Percentiles rank a stretch among this genome's conserved stretches.
Conservation (phyloP, 208 protist species). For the Plasmodiophora brassicae region DNA sequence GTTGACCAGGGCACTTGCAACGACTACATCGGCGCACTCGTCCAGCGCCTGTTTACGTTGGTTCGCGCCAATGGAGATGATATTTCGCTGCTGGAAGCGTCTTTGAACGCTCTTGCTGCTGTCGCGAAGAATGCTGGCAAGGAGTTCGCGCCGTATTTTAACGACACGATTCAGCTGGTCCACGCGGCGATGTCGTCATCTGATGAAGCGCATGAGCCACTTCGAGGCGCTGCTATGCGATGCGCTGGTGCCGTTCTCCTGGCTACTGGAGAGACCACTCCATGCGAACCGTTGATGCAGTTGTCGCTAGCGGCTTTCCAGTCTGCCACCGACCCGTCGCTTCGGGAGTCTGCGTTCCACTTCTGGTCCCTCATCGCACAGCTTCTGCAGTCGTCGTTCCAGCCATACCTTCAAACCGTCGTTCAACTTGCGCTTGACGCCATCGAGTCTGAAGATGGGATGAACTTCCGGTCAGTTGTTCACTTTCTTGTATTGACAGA, state of each 20-base stretch:
- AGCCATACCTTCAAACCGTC: not conserved
- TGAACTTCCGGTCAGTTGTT: too few relatives aligned
- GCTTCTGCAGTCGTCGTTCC: not conserved
- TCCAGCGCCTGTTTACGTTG: not conserved
- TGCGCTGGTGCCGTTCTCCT: constrained; percentile 1
- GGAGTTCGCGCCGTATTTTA: not conserved
- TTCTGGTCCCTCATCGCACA: not conserved
- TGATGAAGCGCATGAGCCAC: not conserved
- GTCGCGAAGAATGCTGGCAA: constrained; percentile 1
- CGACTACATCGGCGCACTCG: not conserved
- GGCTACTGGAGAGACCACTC: not conserved
- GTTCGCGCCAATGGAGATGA: not conserved
- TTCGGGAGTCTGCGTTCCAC: constrained; percentile 5
- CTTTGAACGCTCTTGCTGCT: not conserved
- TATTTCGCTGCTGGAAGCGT: not conserved
- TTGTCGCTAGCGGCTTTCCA: not conserved
- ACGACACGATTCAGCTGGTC: not conserved
- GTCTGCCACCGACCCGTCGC: not conserved
- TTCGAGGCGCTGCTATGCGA: not conserved
- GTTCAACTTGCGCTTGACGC: not conserved
- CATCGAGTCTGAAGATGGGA: constrained; percentile 17
- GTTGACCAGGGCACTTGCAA: not conserved
- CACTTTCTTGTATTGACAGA: too few relatives aligned
- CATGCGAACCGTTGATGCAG: not conserved
- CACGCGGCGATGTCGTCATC: not conserved